phyloP scores from a whole-genome alignment of 169 alveolate species.

The Besnoitia besnoiti region DNA sequence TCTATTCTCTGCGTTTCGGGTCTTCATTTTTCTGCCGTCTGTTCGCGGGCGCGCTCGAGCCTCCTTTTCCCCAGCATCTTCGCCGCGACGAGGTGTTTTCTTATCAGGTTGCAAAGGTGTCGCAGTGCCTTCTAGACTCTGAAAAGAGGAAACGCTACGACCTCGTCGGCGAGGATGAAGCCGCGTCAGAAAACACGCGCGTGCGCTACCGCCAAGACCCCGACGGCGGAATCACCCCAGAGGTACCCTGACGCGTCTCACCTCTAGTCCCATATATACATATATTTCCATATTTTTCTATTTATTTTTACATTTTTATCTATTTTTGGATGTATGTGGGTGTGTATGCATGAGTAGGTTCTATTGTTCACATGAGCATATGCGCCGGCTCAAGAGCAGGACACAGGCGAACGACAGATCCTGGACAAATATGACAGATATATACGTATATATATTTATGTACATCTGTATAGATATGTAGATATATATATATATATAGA shows the following conservation, averaged over 20 bases:
- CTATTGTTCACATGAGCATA: too few species aligned
- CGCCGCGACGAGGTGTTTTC: neutral
- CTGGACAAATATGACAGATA: too few species aligned
- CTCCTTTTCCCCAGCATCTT: neutral
- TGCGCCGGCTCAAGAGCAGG: too few species aligned
- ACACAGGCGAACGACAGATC: too few species aligned
- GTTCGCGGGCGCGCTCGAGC: neutral
- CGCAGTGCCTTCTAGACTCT: conserved; percentile 11
- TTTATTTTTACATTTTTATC: too few species aligned
- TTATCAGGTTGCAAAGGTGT: neutral
- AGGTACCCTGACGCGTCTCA: neutral
- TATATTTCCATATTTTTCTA: too few species aligned
- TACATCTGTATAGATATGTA: too few species aligned
- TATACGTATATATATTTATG: too few species aligned
- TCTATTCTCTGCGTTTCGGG: neutral
- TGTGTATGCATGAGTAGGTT: too few species aligned
- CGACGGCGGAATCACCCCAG: conserved; percentile 19
- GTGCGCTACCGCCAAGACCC: conserved; percentile 9
- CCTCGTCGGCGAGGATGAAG: neutral
- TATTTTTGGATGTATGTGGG: too few species aligned
- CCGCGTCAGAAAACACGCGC: neutral
- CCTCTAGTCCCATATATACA: too few species aligned
- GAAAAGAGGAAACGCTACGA: conserved; percentile 11
- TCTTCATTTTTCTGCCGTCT: neutral
- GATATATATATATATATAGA: too few species aligned